phyloP scores from a whole-genome alignment of 192 early-diverging fungal species.

The Cladochytrium replicatum region DNA sequence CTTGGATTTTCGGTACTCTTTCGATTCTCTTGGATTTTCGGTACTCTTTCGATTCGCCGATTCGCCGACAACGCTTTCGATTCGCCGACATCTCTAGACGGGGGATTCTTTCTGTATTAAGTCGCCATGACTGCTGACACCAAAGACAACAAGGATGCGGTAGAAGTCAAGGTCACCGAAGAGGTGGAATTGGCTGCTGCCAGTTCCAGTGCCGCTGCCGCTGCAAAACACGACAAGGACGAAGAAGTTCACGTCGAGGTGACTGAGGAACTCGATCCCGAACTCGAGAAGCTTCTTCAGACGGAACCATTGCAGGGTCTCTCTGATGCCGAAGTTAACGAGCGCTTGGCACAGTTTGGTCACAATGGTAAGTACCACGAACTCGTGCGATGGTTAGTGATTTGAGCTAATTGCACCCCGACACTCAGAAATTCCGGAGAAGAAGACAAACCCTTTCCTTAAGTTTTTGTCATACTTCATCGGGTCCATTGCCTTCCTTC shows the following conservation, averaged over 20 bases:
- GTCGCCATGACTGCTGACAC: no score
- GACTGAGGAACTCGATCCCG: constrained; percentile 20
- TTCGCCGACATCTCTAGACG: no score
- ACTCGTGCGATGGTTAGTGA: neutral
- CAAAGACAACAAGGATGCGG: no score
- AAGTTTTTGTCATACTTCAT: constrained; percentile 82
- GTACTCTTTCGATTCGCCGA: no score
- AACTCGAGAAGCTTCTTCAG: constrained; percentile 44
- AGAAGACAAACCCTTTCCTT: constrained; percentile 72
- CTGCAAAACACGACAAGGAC: constrained; percentile 9
- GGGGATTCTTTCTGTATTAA: no score
- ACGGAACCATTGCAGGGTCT: constrained; percentile 69
- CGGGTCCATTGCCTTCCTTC: constrained; percentile 82
- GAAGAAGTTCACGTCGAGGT: constrained; percentile 30
- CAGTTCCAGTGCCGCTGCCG: no score
- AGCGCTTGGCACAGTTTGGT: constrained; percentile 65
- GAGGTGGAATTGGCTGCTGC: no score
- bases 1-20: no score
- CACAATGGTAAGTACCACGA: constrained; percentile 47
- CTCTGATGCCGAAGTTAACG: constrained; percentile 56
- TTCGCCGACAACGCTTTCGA: no score
- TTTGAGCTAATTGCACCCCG: neutral
- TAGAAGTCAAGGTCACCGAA: no score
- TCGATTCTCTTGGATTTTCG: no score
- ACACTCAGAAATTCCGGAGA: constrained; percentile 51